Evolutionary conservation across 2,329 filamentous ascomycete species (phyloP).

Genomic region (Ramichloridium luteum): DNA sequence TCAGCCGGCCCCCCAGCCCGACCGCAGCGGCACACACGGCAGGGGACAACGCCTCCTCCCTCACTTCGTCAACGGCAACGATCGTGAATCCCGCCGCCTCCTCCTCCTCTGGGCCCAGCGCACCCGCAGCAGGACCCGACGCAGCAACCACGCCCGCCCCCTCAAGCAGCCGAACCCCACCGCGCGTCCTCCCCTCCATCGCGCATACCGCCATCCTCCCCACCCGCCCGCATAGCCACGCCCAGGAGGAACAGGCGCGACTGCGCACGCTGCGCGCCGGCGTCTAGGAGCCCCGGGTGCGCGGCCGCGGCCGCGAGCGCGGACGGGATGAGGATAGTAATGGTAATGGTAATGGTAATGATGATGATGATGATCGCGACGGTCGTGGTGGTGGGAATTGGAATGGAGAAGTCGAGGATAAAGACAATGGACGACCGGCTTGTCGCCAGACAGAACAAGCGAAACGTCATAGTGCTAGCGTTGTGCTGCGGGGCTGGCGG

Average conservation of each 20-base stretch:
- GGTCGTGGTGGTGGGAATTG: background rate
- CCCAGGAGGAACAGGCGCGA: slow-evolving; percentile 11
- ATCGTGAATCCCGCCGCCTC: no score
- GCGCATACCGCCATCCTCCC: background rate
- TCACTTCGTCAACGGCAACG: slow-evolving; percentile 2
- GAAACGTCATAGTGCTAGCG: no score
- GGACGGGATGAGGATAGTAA: no score
- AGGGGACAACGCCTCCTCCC: slow-evolving; percentile 2
- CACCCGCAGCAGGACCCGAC: no score
- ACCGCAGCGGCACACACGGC: background rate
- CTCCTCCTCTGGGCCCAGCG: no score
- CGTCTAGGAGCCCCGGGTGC: slow-evolving; percentile 9
- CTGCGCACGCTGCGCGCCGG: slow-evolving; percentile 16
- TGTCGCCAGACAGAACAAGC: no score
- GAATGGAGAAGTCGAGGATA: background rate
- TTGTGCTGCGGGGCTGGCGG: no score
- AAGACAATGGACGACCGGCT: no score
- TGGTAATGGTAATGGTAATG: background rate
- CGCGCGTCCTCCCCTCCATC: background rate
- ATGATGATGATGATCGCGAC: background rate
- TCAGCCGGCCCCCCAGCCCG: slow-evolving; percentile 31
- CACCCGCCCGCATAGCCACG: background rate
- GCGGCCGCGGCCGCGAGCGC: background rate
- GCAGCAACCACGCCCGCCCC: no score
- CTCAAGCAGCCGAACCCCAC: background rate